Percentiles rank a stretch among this genome's conserved stretches.
Conservation (phyloP, 768 basidiomycete species). For the Kwoniella botswanensis region DNA sequence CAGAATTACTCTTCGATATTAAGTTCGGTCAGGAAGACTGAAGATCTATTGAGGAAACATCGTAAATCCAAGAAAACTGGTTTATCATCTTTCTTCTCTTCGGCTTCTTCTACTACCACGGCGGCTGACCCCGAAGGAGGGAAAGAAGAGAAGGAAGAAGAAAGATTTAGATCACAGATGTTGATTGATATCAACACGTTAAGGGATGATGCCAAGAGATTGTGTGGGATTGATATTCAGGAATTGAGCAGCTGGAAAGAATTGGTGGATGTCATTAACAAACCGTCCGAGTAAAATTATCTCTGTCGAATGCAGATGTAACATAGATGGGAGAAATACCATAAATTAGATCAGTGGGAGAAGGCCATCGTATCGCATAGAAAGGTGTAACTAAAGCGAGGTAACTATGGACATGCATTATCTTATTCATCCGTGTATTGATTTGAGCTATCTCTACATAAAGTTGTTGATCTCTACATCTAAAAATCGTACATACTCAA, state of each 20-base stretch:
- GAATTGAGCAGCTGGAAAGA: constrained; percentile 52
- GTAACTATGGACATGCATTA: too few species aligned
- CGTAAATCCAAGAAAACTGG: constrained; percentile 82
- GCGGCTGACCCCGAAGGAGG: constrained; percentile 59
- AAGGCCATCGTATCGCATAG: too few species aligned
- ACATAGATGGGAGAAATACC: too few species aligned
- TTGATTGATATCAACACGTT: constrained; percentile 83
- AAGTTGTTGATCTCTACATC: neutral
- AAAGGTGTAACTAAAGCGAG: neutral
- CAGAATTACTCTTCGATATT: constrained; percentile 79
- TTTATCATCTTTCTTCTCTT: constrained; percentile 75
- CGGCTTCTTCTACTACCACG: constrained; percentile 13
- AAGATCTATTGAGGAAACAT: constrained; percentile 81
- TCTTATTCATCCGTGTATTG: constrained; percentile 1
- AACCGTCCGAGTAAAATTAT: constrained; percentile 27
- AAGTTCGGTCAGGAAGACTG: constrained; percentile 84
- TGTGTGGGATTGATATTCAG: constrained; percentile 49
- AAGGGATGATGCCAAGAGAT: constrained; percentile 71
- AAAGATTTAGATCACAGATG: constrained; percentile 85
- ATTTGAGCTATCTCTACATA: constrained; percentile 4
- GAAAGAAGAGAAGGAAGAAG: constrained; percentile 76
- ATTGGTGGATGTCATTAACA: constrained; percentile 49
- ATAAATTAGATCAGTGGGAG: too few species aligned
- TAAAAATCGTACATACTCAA: neutral
- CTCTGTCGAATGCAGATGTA: too few species aligned